Evolutionary conservation across 805 yeast genomes (phyloP), one percentile per base, ranked within the genome.

Genomic region (Zygoascus ofunaensis): DNA sequence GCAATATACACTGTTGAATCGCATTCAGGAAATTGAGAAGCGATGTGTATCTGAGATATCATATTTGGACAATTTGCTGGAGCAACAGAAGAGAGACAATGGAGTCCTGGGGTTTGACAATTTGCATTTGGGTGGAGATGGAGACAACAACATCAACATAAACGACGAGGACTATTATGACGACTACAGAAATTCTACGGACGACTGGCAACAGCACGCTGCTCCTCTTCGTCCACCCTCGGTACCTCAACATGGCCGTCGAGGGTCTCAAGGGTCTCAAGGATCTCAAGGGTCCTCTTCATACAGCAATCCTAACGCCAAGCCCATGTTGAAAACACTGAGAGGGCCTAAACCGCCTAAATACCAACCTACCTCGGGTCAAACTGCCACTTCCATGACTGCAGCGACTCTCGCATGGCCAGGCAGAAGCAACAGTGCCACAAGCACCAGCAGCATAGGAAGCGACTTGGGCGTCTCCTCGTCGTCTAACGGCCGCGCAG

Each of bases 381-480:
- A 24, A 24, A 14, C 39, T 19, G 24, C 39, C 20, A 21, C 41
- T 23, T 44, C 52, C 17, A 42, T 48, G 2, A 38, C 45, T 12
- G 57, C 59, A 10, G 59, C 59, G 3, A 44, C 51, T 18, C 41
- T 48, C 8, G 58, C 58, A 3, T 54, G 60, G 60, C 28, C 45
- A 20, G 44, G 32, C 5, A 43, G 19, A 10, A 43, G 44, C n/a
- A 36, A 36, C 21, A 36, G 39, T 36, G 20, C 21, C 24, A 28
- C 44, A 8, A 34, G 36, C 37, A 30, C 39, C 45, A 30, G 26
- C 42, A 39, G 39, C 33, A 20, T 21, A 34, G 26, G 32, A 33
- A 19, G 37, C n/a, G 34, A 34, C 45, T 34, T 19, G 14, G 47
- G 37, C 22, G 42, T 44, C 21, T 39, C 34, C 4, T 4, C 36